Base-by-base conservation (phyloP, 2,329 filamentous ascomycete genomes). In the Diaporthe amygdali region DNA sequence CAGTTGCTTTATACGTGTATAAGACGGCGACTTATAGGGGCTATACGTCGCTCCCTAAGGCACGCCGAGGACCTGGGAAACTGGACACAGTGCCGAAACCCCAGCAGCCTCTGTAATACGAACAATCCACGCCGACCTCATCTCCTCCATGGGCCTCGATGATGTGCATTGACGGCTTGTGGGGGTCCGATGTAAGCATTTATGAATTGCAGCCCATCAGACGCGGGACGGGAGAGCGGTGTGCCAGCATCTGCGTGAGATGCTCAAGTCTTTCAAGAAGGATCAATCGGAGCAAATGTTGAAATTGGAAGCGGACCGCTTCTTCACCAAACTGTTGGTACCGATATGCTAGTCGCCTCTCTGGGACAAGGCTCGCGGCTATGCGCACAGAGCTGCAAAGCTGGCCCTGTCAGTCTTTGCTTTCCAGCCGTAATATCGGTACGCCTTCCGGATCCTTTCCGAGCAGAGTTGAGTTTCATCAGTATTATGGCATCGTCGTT, bases 1-100 rank as follows among this genome's bases (percentile, higher is more conserved):
- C 8, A 49, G 37, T 54, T 49, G 44, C 22, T 34, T 49, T 72
- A 72, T 72, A 63, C 30, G 49, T n/a, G 37, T 70, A 68, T 70
- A 72, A 54, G 37, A 64, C 8, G 54, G 55, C 32, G 22, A 22
- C 27, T 41, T 72, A 70, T 59, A 63, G 68, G 37, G 14, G 27
- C 47, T 70, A 70, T 72, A 72, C 39, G n/a, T 49, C 47, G n/a
- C 30, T 27, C 32, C 20, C 20, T 70, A 70, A 51, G 41, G 44
- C 39, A 39, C 34, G 39, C 61, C 68, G 70, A 67, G 46, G 15
- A 30, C 47, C 52, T 39, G 54, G 54, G 27, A 49, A 2, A 66
- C 52, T 70, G 63, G 63, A n/a, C 52, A 32, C n/a, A 41, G 20
- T 22, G n/a, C 67, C 32, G 34, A 59, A 9, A 59, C 46, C 55